Base-by-base conservation (phyloP, 2,329 filamentous ascomycete species). In the Dactylellina drechsleri region DNA sequence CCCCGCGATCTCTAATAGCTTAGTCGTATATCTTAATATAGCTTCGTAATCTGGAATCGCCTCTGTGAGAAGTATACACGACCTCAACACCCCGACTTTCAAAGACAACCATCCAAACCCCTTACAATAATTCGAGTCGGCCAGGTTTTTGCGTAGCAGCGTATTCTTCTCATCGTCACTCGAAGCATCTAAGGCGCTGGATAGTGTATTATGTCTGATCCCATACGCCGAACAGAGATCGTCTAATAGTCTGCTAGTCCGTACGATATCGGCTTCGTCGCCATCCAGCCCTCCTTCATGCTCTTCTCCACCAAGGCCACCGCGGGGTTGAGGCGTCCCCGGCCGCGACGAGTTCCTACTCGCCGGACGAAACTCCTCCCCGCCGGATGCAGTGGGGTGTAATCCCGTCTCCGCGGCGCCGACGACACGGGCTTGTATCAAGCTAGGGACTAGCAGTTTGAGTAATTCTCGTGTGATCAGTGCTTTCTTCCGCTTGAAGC, bases 341-440 rank as follows among this genome's bases (percentile, higher is more conserved):
- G 85, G 85, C 0, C 71, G 47, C 84, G 73, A 77, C 1, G 77
- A 43, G 1, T 65, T 74, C 13, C 77, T 77, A 77, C 89, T 90
- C 31, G 95, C 83, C 12, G 90, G 89, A 26, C 92, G 89, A 59
- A 97, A 84, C 0, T 92, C 93, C 8, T 76, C 72, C 4, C 50
- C 66, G 13, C 58, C 59, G 16, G 60, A 65, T 18, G 94, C 92
- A 16, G 94, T 94, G 47, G 95, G 95, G 82, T 98, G 94, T 41
- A 99, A 92, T 2, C 94, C 95, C 79, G 95, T 92, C 80, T 98
- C 95, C n/a, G 95, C 93, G 47, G 95, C 95, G 36, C 94, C 94
- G 56, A 94, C 87, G 54, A 96, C 97, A 45, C 95, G 88, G 15
- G 95, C 95, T 82, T 97, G 92, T 3, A 97, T 90, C 7, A 99